Base-by-base conservation (phyloP, 306 rosid species). In the Lathyrus sativus region DNA sequence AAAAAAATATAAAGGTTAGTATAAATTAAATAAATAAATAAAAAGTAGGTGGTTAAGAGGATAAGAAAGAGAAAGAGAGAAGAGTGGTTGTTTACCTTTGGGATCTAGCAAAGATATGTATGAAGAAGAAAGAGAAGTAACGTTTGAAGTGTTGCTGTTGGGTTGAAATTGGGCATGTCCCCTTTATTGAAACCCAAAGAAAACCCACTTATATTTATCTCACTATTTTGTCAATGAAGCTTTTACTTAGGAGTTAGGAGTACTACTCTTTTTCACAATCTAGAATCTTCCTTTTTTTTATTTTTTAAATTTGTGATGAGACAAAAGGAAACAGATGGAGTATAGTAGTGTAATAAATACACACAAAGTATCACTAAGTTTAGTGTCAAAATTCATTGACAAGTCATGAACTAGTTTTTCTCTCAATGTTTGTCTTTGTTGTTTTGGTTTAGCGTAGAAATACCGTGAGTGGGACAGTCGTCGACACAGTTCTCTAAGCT, bases 81-180 rank as follows among this genome's bases (percentile, higher is more conserved):
- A 14, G 53, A 48, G 54, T 14, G 54, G 62, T 8, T 4, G 15
- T 2, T 14, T 63, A 85, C 88, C 97, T 83, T 80, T 72, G 86
- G 89, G 87, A 84, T 86, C 82, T 76, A 81, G 73, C 59, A 74
- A 77, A 84, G 65, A 12, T 53, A 72, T 59, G 82, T 53, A 72
- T 51, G 82, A 73, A 82, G 85, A 72, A 82, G 86, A 82, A 80
- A 56, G 62, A 78, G 81, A 78, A 79, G 77, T 59, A 68, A 26
- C 2, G 60, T 54, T 45, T 41, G 19, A 71, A 70, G 60, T 15
- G 62, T 28, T 28, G 10, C 5, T 89, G 96, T 86, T 79, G 89
- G 97, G 85, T 72, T 64, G 71, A 74, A 55, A 61, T 72, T 65
- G 68, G 84, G 81, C 97, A 91, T 87, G 97, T 91, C 74, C 75